These are phyloP conservation scores for Populus simonii DNA, from an alignment of 345 rosid genomes.

Conservation along the genomic window DNA sequence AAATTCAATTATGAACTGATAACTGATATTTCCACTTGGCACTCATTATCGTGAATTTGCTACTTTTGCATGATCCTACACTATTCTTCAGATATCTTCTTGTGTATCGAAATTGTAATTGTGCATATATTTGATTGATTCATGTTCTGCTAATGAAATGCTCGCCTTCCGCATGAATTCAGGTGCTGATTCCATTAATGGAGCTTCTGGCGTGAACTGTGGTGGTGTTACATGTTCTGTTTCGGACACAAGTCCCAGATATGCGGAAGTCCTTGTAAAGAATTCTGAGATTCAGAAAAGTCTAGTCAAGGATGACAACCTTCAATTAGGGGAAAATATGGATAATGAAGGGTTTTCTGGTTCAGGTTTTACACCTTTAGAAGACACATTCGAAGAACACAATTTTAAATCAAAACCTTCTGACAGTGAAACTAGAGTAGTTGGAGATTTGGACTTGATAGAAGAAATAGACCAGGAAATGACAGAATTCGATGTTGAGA, in stretches of 20 bases:
- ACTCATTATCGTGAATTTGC: neutral
- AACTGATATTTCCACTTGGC: neutral
- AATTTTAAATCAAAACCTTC: neutral
- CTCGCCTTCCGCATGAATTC: constrained; percentile 26
- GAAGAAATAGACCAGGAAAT: constrained; percentile 47
- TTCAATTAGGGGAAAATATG: neutral
- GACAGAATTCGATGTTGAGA: constrained; percentile 58
- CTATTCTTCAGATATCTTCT: neutral
- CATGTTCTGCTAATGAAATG: neutral
- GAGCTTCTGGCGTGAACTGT: constrained; percentile 25
- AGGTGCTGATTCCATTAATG: constrained; percentile 38
- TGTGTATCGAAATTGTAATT: neutral
- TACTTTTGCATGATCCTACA: neutral
- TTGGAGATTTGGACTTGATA: constrained; percentile 27
- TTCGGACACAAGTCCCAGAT: constrained; percentile 11
- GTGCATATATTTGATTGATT: neutral
- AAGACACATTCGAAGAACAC: constrained; percentile 2
- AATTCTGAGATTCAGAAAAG: constrained; percentile 21
- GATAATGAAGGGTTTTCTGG: constrained; percentile 18
- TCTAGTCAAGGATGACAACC: constrained; percentile 17
- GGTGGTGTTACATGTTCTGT: constrained; percentile 19
- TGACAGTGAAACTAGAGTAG: constrained; percentile 19
- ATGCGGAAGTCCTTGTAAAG: constrained; percentile 10
- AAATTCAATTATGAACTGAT: neutral
- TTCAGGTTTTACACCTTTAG: constrained; percentile 24